Evolutionary conservation across 768 basidiomycete genomes (phyloP).

Genomic region (Gloeophyllum trabeum): DNA sequence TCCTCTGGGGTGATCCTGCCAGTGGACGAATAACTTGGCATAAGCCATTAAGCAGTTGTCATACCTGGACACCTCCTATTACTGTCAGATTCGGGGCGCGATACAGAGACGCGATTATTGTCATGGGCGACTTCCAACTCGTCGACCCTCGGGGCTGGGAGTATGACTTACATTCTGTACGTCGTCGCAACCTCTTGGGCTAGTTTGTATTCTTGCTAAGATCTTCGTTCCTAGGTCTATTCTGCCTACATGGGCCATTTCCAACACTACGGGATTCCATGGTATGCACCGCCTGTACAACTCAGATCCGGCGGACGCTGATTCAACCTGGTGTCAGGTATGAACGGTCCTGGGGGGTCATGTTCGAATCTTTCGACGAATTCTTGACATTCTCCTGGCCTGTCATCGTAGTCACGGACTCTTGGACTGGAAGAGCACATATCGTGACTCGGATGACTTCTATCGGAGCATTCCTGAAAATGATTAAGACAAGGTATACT

Average conservation of each 20-base stretch:
- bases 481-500: conserved; percentile 69
- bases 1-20: no score
- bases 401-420: conserved; percentile 65
- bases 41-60: no score
- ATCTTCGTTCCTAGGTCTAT: conserved; percentile 31
- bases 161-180: conserved; percentile 67
- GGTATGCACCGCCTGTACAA: conserved; percentile 26
- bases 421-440: conserved; percentile 60
- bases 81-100: no score
- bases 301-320: no score
- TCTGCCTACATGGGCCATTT: conserved; percentile 75
- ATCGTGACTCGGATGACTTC: conserved; percentile 69
- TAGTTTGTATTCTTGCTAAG: conserved; percentile 1
- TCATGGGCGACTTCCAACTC: conserved; percentile 59
- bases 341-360: conserved; percentile 68
- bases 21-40: no score
- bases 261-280: conserved; percentile 56
- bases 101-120: no score
- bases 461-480: conserved; percentile 67
- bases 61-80: no score
- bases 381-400: conserved; percentile 83
- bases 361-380: conserved; percentile 69
- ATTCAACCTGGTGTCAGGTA: conserved; percentile 40
- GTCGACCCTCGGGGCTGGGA: conserved; percentile 75
- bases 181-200: conserved; percentile 13